These are phyloP conservation scores for Phytophthora palmivora DNA, from an alignment of 352 stramenopile genomes.

Conservation along the genomic window DNA sequence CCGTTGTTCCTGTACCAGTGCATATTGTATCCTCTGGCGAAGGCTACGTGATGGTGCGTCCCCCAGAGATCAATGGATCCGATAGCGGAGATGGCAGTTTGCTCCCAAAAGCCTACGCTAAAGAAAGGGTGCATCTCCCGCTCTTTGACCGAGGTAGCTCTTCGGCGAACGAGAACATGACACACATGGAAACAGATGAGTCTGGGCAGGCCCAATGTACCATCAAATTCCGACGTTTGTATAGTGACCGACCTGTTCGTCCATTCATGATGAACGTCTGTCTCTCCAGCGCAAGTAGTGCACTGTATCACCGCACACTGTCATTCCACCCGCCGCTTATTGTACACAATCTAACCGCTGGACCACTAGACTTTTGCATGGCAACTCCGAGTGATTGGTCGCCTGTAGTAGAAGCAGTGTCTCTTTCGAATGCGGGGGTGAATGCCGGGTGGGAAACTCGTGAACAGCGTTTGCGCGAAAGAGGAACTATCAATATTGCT, in stretches of 20 bases:
- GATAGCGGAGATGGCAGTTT: conserved; percentile 25
- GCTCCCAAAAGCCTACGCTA: conserved; percentile 75
- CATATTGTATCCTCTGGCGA: conserved; percentile 78
- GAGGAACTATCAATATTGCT: conserved; percentile 77
- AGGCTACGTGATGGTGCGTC: conserved; percentile 77
- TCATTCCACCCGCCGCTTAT: conserved; percentile 82
- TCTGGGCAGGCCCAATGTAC: conserved; percentile 41
- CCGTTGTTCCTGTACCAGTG: conserved; percentile 70
- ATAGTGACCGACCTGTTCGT: conserved; percentile 77
- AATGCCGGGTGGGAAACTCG: conserved; percentile 77
- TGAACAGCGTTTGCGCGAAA: conserved; percentile 79
- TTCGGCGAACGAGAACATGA: conserved; percentile 37
- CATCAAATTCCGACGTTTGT: conserved; percentile 84
- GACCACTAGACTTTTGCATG: conserved; percentile 74
- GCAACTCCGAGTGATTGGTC: conserved; percentile 78
- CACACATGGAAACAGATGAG: conserved; percentile 43
- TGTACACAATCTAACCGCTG: conserved; percentile 83
- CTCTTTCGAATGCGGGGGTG: conserved; percentile 40
- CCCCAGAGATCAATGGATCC: conserved; percentile 57
- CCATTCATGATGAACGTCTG: conserved; percentile 84
- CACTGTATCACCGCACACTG: conserved; percentile 76
- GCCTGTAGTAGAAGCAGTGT: conserved; percentile 50
- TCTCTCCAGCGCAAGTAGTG: conserved; percentile 58
- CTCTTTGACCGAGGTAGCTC: conserved; percentile 64
- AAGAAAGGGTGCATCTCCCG: conserved; percentile 73